These are phyloP conservation scores for Coemansia asiatica DNA, from an alignment of 192 early-diverging fungal genomes.

Conservation along the genomic window DNA sequence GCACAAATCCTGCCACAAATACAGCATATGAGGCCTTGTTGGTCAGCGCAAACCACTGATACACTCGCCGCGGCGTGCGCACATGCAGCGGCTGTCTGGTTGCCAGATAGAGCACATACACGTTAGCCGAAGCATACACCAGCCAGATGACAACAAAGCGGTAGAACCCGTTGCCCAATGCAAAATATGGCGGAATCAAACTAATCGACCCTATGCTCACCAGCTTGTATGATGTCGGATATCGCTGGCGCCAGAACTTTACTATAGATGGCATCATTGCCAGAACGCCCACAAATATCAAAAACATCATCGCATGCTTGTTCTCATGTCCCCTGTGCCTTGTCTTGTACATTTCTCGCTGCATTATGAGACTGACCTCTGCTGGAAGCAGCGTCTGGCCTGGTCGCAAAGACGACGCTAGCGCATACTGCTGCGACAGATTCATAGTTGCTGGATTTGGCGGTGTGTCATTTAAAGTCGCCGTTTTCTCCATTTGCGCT, in stretches of 20 bases:
- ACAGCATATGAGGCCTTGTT: constrained; percentile 50
- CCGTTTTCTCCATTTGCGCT: neutral
- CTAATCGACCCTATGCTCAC: constrained; percentile 46
- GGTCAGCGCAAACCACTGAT: constrained; percentile 52
- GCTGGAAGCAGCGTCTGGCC: constrained; percentile 27
- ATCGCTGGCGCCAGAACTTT: constrained; percentile 38
- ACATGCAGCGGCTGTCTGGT: constrained; percentile 38
- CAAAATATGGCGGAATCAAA: constrained; percentile 51
- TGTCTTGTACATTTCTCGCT: constrained; percentile 31
- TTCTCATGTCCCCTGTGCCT: constrained; percentile 41
- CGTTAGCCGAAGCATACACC: constrained; percentile 30
- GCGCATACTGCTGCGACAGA: constrained; percentile 22
- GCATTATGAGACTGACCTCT: constrained; percentile 16
- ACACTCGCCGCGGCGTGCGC: constrained; percentile 46
- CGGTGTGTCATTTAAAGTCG: neutral
- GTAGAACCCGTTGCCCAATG: constrained; percentile 30
- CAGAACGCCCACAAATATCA: constrained; percentile 39
- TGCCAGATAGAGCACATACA: constrained; percentile 39
- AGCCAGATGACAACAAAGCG: constrained; percentile 43
- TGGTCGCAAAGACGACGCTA: constrained; percentile 25
- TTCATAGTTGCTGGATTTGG: constrained; percentile 19
- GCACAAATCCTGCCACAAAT: constrained; percentile 26
- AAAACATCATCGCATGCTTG: constrained; percentile 42
- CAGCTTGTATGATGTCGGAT: constrained; percentile 39
- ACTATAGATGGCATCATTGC: constrained; percentile 45